These are phyloP conservation scores for Penicillium ucsense DNA, from an alignment of 495 filamentous ascomycete genomes.

Conservation along the genomic window DNA sequence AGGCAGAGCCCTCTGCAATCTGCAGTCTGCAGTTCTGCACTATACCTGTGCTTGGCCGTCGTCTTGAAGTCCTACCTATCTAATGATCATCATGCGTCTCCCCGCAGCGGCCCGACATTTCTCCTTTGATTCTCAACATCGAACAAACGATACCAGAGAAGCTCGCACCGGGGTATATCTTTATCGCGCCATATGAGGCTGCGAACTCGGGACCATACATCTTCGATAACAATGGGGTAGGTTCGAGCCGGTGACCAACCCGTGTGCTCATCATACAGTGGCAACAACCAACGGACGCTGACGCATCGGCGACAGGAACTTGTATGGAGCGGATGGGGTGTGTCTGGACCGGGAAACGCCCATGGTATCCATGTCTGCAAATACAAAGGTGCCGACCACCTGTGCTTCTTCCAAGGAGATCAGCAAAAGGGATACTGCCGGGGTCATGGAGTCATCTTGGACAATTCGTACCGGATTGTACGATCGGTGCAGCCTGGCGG, in stretches of 20 bases:
- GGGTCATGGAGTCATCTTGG: slow-evolving; percentile 45
- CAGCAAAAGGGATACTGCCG: slow-evolving; percentile 45
- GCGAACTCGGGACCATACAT: slow-evolving; percentile 37
- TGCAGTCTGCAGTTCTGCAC: no score
- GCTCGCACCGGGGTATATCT: slow-evolving; percentile 34
- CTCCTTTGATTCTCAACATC: slow-evolving; percentile 24
- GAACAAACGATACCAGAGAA: slow-evolving; percentile 19
- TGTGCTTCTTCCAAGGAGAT: slow-evolving; percentile 46
- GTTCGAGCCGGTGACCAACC: slow-evolving; percentile 1
- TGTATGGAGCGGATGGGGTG: slow-evolving; percentile 39
- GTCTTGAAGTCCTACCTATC: neutral
- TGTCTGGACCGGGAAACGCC: slow-evolving; percentile 29
- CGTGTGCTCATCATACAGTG: no score
- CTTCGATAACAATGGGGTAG: slow-evolving; percentile 35
- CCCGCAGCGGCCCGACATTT: slow-evolving; percentile 33
- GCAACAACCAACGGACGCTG: neutral
- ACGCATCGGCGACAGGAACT: slow-evolving; percentile 21
- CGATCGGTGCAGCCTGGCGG: slow-evolving; percentile 33
- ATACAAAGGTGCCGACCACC: slow-evolving; percentile 38
- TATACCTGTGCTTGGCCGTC: neutral
- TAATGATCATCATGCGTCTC: neutral
- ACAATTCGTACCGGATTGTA: slow-evolving; percentile 40
- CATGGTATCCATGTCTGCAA: slow-evolving; percentile 38
- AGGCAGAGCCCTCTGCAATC: no score
- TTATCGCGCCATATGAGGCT: slow-evolving; percentile 32